phyloP scores from a whole-genome alignment of 108 stramenopile genomes.

The Fragilariopsis cylindrus region DNA sequence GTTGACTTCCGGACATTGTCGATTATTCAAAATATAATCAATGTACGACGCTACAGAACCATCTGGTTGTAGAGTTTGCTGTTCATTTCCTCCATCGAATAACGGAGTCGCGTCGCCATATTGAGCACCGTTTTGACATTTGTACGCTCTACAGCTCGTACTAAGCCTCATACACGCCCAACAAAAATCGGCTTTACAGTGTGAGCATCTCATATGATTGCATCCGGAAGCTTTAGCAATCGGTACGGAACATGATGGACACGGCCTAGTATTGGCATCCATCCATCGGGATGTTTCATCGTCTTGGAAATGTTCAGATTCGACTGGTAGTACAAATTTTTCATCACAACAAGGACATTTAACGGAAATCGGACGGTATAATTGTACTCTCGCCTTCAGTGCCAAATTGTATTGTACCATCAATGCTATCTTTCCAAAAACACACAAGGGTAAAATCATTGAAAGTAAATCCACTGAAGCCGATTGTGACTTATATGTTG shows the following conservation, averaged over 20 bases:
- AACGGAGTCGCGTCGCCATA: slow-evolving; percentile 48
- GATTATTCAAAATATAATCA: neutral
- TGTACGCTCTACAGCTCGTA: slow-evolving; percentile 44
- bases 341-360: slow-evolving; percentile 63
- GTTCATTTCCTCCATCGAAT: neutral
- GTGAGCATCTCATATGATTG: slow-evolving; percentile 51
- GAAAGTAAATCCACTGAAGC: slow-evolving; percentile 22
- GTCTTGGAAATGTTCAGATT: slow-evolving; percentile 45
- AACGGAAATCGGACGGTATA: slow-evolving; percentile 53
- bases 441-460: slow-evolving; percentile 12
- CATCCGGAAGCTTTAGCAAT: slow-evolving; percentile 40
- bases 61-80: neutral
- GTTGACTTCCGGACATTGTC: neutral
- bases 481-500: slow-evolving; percentile 17
- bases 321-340: slow-evolving; percentile 52
- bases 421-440: neutral
- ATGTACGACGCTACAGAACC: neutral
- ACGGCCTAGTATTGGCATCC: slow-evolving; percentile 28
- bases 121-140: slow-evolving; percentile 58
- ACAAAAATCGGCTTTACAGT: slow-evolving; percentile 58
- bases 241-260: slow-evolving; percentile 43
- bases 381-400: slow-evolving; percentile 31
- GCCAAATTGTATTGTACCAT: slow-evolving; percentile 4
- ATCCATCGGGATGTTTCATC: slow-evolving; percentile 56
- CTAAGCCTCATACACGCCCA: slow-evolving; percentile 68